Percentiles rank a stretch among this genome's conserved stretches.
Evolutionary conservation across 2,329 filamentous ascomycete species (phyloP).

Genomic region (Erysiphe pulchra): DNA sequence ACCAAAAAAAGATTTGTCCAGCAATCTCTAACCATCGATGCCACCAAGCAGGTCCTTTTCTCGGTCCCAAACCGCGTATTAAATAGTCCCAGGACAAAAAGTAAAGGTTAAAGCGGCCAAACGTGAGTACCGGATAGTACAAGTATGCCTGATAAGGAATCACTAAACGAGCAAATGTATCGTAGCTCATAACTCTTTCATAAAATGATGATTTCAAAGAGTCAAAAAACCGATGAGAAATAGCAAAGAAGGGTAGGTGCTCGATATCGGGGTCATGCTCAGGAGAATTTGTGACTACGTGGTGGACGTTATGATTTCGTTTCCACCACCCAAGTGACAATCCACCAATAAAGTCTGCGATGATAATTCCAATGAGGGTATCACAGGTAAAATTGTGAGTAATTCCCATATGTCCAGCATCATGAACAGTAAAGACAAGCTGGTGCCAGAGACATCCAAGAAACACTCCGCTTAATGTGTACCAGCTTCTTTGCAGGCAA

Average conservation of each 20-base stretch:
- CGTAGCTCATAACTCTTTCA: slow-evolving; percentile 53
- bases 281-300: slow-evolving; percentile 83
- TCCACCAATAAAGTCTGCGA: slow-evolving; percentile 74
- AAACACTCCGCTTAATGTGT: slow-evolving; percentile 41
- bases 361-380: slow-evolving; percentile 64
- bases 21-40: slow-evolving; percentile 55
- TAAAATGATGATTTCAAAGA: slow-evolving; percentile 62
- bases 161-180: slow-evolving; percentile 42
- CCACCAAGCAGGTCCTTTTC: slow-evolving; percentile 57
- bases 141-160: slow-evolving; percentile 54
- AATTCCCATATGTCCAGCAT: slow-evolving; percentile 92
- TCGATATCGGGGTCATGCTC: slow-evolving; percentile 94
- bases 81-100: slow-evolving; percentile 57
- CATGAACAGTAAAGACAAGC: slow-evolving; percentile 77
- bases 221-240: slow-evolving; percentile 56
- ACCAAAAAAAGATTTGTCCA: slow-evolving; percentile 63
- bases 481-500: slow-evolving; percentile 38
- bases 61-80: slow-evolving; percentile 40
- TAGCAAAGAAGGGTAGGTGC: slow-evolving; percentile 70
- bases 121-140: slow-evolving; percentile 57
- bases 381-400: slow-evolving; percentile 74
- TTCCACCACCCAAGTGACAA: slow-evolving; percentile 96
- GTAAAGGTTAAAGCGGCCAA: slow-evolving; percentile 78
- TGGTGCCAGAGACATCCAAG: slow-evolving; percentile 84
- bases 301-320: slow-evolving; percentile 82